Evolutionary conservation across 2,329 filamentous ascomycete genomes (phyloP), one percentile per base, ranked within the genome.

Genomic region (Davidsoniella australis): DNA sequence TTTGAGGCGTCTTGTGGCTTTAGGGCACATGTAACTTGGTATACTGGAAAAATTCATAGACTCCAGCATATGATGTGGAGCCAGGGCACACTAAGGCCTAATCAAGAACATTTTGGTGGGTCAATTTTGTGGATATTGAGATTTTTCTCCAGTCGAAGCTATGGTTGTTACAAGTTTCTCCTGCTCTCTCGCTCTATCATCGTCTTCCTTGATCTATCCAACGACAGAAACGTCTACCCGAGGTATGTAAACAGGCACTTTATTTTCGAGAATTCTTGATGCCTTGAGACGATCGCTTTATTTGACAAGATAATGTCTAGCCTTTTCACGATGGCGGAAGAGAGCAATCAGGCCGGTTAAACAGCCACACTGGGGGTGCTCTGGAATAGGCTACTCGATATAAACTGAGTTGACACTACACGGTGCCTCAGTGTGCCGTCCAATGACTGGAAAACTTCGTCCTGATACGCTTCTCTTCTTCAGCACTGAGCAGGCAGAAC

Each of bases 401-500:
- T 9, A 33, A 33, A 33, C 29, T 33, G 29, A 33, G 29, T 9
- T 4, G 29, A 33, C 12, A 12, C 9, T 12, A 33, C 29, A 12
- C 29, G 12, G 6, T 33, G 12, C 12, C 29, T 9, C 8, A 33
- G 29, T 33, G 29, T 33, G 29, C 36, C 29, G 42, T 41, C 41
- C 26, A 44, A 52, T 49, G 41, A 39, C 36, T 10, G 23, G 10
- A 9, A 17, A 41, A 41, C 20, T 8, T 16, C 36, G 26, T 41
- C 38, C 49, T 54, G 76, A 80, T 76, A 80, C 76, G 71, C 73
- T 70, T 71, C 67, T 74, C 71, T 71, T 70, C 72, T 68, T 68
- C 71, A 70, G 69, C 70, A 75, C 65, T 70, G 76, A 76, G 77
- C 76, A 71, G 20, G 76, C 71, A 79, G 77, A 82, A 80, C 77